A percentile compares a stretch with the other conserved stretches of the same genome.
phyloP scores from a whole-genome alignment of 2,329 filamentous ascomycete species.

The Diaporthe sp. region DNA sequence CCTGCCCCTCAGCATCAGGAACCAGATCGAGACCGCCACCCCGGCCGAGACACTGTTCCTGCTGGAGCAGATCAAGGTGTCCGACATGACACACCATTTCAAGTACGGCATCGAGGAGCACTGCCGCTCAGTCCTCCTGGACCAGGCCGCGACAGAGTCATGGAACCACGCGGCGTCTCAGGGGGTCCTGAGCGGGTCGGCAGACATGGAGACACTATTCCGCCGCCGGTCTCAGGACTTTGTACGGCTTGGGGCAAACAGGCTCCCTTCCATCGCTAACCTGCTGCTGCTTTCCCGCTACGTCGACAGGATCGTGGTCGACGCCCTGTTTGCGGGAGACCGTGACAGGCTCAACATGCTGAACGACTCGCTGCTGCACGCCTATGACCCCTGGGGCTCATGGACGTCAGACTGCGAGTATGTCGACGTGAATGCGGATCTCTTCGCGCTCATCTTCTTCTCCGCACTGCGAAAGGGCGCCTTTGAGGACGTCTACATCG shows the following conservation, averaged over 20 bases:
- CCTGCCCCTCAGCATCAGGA: slow-evolving; percentile 49
- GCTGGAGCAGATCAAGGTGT: slow-evolving; percentile 50
- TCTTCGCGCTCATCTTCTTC: slow-evolving; percentile 70
- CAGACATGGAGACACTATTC: slow-evolving; percentile 49
- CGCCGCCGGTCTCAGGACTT: slow-evolving; percentile 47
- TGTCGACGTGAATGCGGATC: slow-evolving; percentile 64
- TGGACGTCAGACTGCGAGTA: slow-evolving; percentile 44
- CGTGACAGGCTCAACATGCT: slow-evolving; percentile 53
- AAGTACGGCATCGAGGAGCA: slow-evolving; percentile 46
- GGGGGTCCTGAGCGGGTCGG: slow-evolving; percentile 45
- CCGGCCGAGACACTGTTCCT: slow-evolving; percentile 50
- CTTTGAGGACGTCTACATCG: slow-evolving; percentile 74
- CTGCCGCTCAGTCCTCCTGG: slow-evolving; percentile 48
- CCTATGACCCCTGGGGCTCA: slow-evolving; percentile 47
- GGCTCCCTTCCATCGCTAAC: slow-evolving; percentile 44
- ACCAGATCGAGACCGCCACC: slow-evolving; percentile 48
- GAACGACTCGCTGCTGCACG: slow-evolving; percentile 52
- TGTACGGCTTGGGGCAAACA: slow-evolving; percentile 46
- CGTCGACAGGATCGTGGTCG: slow-evolving; percentile 47
- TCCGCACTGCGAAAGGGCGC: slow-evolving; percentile 68
- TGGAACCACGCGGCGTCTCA: slow-evolving; percentile 50
- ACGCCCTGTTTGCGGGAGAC: slow-evolving; percentile 50
- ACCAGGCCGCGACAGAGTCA: slow-evolving; percentile 45
- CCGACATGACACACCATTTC: slow-evolving; percentile 46
- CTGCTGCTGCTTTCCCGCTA: slow-evolving; percentile 46